phyloP scores from a whole-genome alignment of 2,329 filamentous ascomycete species.

The Dactylellina drechsleri region DNA sequence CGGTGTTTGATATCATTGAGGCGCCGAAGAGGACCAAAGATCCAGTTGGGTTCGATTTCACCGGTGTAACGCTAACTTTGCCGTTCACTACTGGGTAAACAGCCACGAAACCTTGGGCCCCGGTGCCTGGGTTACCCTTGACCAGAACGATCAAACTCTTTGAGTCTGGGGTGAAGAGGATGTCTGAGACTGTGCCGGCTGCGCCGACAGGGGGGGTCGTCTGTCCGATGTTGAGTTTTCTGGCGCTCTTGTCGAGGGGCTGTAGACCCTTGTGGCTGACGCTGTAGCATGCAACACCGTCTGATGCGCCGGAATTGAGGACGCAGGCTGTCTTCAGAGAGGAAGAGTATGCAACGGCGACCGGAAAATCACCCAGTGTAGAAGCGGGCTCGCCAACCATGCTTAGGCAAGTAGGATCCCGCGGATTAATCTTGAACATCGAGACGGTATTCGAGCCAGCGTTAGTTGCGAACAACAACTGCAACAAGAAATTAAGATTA shows the following conservation, averaged over 20 bases:
- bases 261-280: conserved; percentile 63
- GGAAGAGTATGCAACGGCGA: conserved; percentile 66
- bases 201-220: conserved; percentile 70
- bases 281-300: conserved; percentile 64
- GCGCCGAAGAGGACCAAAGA: conserved; percentile 71
- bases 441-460: conserved; percentile 67
- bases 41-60: conserved; percentile 61
- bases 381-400: conserved; percentile 63
- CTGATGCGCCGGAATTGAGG: conserved; percentile 63
- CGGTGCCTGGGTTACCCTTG: conserved; percentile 69
- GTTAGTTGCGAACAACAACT: conserved; percentile 67
- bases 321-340: conserved; percentile 64
- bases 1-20: conserved; percentile 63
- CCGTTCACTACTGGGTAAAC: conserved; percentile 64
- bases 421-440: conserved; percentile 64
- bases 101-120: conserved; percentile 60
- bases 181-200: conserved; percentile 70
- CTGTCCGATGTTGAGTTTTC: conserved; percentile 67
- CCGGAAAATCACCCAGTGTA: conserved; percentile 67
- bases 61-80: conserved; percentile 39
- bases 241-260: conserved; percentile 64
- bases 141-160: conserved; percentile 68
- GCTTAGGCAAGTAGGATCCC: conserved; percentile 64
- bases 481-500: conserved; percentile 9
- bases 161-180: conserved; percentile 70